A percentile compares a stretch with the other conserved stretches of the same genome.
These are phyloP conservation scores for Geosmithia morbida DNA, from an alignment of 2,329 filamentous ascomycete species.

Conservation along the genomic window DNA sequence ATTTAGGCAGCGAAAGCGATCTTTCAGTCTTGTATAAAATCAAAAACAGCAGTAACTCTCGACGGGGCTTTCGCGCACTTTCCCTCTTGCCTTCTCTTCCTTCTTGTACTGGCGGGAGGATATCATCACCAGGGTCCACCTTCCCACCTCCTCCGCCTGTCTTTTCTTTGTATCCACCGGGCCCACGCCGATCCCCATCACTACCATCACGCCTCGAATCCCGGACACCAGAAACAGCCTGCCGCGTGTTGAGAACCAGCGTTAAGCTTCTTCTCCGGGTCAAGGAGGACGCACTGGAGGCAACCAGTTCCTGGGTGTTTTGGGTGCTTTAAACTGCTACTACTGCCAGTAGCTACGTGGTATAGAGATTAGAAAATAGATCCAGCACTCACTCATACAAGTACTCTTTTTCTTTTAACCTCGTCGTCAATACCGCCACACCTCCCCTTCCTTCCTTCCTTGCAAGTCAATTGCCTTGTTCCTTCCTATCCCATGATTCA, in stretches of 20 bases:
- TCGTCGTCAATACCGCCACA: neutral
- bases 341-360: neutral
- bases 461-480: neutral
- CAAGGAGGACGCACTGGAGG: neutral
- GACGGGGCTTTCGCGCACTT: neutral
- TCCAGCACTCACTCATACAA: neutral
- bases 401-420: neutral
- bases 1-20: too few relatives aligned
- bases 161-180: neutral
- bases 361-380: neutral
- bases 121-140: neutral
- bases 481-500: neutral
- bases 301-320: neutral
- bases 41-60: too few relatives aligned
- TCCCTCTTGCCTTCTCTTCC: neutral
- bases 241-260: too few relatives aligned
- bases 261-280: neutral
- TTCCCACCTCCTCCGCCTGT: neutral
- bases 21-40: too few relatives aligned
- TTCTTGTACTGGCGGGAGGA: neutral
- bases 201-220: neutral
- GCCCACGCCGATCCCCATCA: neutral
- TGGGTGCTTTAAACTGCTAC: neutral
- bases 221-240: neutral
- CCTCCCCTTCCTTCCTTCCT: neutral